phyloP scores from a whole-genome alignment of 495 filamentous ascomycete genomes.

The Neurospora discreta region DNA sequence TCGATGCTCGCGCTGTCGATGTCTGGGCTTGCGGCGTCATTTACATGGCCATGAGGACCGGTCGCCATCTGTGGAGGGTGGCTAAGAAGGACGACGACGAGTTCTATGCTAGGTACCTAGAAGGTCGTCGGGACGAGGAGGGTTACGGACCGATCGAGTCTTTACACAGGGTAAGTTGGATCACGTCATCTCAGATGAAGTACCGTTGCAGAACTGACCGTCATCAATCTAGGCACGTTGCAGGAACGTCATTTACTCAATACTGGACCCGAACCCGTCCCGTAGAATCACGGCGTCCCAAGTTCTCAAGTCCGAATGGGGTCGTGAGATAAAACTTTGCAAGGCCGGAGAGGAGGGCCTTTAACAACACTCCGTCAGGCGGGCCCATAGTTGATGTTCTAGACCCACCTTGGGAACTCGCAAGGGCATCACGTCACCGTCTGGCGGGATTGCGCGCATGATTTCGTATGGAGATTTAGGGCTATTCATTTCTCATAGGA shows the following conservation, averaged over 20 bases:
- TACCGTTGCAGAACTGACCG: slow-evolving; percentile 10
- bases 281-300: slow-evolving; percentile 93
- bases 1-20: slow-evolving; percentile 93
- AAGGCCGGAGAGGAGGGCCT: slow-evolving; percentile 88
- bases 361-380: slow-evolving; percentile 28
- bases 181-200: background rate
- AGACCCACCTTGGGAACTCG: background rate
- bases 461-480: background rate
- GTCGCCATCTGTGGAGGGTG: slow-evolving; percentile 89
- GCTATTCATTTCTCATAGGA: background rate
- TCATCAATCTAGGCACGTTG: slow-evolving; percentile 64
- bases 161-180: slow-evolving; percentile 71
- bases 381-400: background rate
- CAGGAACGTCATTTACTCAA: slow-evolving; percentile 97
- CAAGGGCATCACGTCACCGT: slow-evolving; percentile 5
- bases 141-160: slow-evolving; percentile 96
- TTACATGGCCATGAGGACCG: slow-evolving; percentile 99
- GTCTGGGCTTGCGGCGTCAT: slow-evolving; percentile 98
- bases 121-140: slow-evolving; percentile 84
- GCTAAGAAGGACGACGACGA: slow-evolving; percentile 94
- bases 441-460: slow-evolving; percentile 10
- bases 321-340: slow-evolving; percentile 90
- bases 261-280: slow-evolving; percentile 85
- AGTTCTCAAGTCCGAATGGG: slow-evolving; percentile 97
- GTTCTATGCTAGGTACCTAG: slow-evolving; percentile 87